Conservation (phyloP, 805 yeast genomes). For the Candida dajiaensis region DNA sequence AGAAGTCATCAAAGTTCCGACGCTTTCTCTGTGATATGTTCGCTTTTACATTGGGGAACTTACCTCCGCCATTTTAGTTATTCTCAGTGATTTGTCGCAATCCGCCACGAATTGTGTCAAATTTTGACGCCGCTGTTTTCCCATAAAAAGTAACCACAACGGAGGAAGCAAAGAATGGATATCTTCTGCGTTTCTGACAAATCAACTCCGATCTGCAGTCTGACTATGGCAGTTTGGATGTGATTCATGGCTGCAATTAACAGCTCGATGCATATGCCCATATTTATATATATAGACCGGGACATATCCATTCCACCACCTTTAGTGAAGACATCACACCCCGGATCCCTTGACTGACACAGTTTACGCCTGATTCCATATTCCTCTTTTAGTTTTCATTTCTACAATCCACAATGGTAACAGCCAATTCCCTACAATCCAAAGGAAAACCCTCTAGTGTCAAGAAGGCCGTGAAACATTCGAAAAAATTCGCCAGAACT, state of each 20-base stretch:
- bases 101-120: slow-evolving; percentile 1
- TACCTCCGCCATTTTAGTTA: not conserved
- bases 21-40: no score
- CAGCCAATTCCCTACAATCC: not conserved
- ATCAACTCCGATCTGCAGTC: not conserved
- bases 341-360: no score
- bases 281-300: not conserved
- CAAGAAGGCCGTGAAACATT: slow-evolving; percentile 18
- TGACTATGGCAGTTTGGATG: not conserved
- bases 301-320: not conserved
- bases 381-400: no score
- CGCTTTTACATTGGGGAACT: not conserved
- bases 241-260: not conserved
- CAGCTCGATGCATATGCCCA: not conserved
- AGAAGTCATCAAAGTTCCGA: no score
- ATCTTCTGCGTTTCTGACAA: not conserved
- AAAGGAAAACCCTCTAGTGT: not conserved
- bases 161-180: not conserved
- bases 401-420: not conserved
- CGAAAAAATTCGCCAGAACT: slow-evolving; percentile 23
- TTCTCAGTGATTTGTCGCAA: not conserved
- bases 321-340: no score
- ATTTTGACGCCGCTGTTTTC: slow-evolving; percentile 1
- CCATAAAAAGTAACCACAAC: slow-evolving; percentile 2
- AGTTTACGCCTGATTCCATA: no score